These are phyloP conservation scores for Brettanomyces bruxellensis DNA, from an alignment of 805 yeast genomes.

Conservation along the genomic window DNA sequence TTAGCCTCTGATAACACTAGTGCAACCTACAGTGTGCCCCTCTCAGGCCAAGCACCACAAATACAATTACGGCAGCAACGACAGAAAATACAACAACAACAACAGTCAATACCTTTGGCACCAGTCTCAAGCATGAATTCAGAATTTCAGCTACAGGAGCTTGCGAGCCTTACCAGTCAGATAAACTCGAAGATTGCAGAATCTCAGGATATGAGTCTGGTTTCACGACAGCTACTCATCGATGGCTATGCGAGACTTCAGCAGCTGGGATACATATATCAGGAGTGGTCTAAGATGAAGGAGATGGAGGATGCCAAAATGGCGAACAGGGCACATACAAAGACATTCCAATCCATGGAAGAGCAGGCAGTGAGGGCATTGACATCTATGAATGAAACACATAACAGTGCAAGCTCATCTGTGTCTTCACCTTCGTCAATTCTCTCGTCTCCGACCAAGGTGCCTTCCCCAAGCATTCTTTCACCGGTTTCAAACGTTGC, in stretches of 20 bases:
- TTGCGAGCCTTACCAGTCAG: neutral
- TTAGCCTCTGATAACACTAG: neutral
- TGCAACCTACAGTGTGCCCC: neutral
- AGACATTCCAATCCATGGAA: conserved; percentile 12
- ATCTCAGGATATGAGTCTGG: neutral
- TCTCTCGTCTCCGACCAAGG: neutral
- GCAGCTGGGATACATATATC: neutral
- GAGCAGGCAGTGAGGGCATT: conserved; percentile 22
- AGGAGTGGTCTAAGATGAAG: neutral
- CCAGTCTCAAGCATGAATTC: neutral
- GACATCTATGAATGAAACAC: conserved; percentile 17
- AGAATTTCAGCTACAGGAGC: neutral
- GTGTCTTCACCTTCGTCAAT: neutral
- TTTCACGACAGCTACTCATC: neutral
- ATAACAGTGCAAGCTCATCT: neutral
- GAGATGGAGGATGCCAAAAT: neutral
- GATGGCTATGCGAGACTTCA: conserved; percentile 1
- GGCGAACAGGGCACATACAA: neutral
- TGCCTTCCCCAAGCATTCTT: neutral
- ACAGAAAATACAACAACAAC: neutral
- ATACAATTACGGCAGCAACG: neutral
- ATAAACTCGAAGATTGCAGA: neutral
- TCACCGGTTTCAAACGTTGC: neutral
- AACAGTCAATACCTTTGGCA: neutral
- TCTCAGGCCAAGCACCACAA: too few relatives aligned